phyloP scores from a whole-genome alignment of 345 rosid species.

The Theobroma cacao region DNA sequence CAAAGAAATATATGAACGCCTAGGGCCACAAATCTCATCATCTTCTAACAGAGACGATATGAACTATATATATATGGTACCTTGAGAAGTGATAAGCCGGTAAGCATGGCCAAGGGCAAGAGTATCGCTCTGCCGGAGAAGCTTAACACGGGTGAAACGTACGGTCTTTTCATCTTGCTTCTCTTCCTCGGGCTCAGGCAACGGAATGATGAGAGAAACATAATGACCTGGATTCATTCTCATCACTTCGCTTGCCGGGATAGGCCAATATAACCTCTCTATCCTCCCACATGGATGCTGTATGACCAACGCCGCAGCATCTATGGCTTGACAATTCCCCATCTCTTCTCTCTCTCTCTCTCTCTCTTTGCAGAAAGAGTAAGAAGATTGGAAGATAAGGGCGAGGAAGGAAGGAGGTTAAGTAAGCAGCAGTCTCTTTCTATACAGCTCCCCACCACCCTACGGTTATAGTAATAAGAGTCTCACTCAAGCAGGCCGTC shows the following conservation, averaged over 20 bases:
- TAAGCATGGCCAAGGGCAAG: constrained; percentile 95
- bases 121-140: constrained; percentile 77
- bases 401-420: constrained; percentile 24
- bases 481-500: constrained; percentile 25
- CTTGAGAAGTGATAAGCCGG: constrained; percentile 89
- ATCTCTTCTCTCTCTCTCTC: constrained; percentile 29
- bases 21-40: neutral
- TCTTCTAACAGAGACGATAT: neutral
- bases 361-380: neutral
- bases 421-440: constrained; percentile 53
- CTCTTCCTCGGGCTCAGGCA: constrained; percentile 42
- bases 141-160: constrained; percentile 82
- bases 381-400: constrained; percentile 8
- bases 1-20: neutral
- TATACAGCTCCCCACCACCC: constrained; percentile 48
- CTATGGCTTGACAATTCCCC: constrained; percentile 98
- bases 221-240: constrained; percentile 84
- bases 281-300: constrained; percentile 85
- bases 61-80: constrained; percentile 37
- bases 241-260: constrained; percentile 77
- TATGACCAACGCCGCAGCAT: constrained; percentile 89
- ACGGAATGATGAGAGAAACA: constrained; percentile 88
- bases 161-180: constrained; percentile 30
- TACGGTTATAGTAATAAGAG: constrained; percentile 15
- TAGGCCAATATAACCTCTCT: constrained; percentile 76